Evolutionary conservation across 495 filamentous ascomycete genomes (phyloP).

Genomic region (Paragyromitra xinjiangensis): DNA sequence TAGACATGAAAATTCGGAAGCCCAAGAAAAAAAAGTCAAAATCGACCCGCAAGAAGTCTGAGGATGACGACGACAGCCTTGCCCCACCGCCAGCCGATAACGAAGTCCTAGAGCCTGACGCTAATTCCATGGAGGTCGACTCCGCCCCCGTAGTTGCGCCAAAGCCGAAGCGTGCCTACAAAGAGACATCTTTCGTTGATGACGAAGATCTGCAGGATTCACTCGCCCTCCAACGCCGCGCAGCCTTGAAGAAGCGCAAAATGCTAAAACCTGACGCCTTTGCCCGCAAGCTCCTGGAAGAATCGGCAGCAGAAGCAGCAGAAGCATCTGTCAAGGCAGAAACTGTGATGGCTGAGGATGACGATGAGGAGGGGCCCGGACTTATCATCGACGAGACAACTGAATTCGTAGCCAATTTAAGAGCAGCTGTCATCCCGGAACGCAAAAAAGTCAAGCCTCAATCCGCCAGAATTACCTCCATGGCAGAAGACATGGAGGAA

Average conservation of each 20-base stretch:
- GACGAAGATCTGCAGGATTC: constrained; percentile 92
- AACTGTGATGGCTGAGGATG: constrained; percentile 58
- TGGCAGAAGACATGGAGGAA: constrained; percentile 61
- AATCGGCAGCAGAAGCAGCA: constrained; percentile 64
- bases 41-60: constrained; percentile 71
- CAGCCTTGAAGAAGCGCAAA: constrained; percentile 90
- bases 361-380: constrained; percentile 69
- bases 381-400: constrained; percentile 95
- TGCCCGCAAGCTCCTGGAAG: constrained; percentile 80
- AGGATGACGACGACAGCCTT: constrained; percentile 80
- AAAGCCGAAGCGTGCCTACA: constrained; percentile 68
- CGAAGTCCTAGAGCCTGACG: constrained; percentile 14
- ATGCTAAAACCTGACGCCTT: constrained; percentile 83
- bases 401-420: constrained; percentile 89
- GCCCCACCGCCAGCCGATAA: constrained; percentile 58
- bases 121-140: constrained; percentile 79
- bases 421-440: constrained; percentile 70
- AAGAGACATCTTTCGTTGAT: constrained; percentile 79
- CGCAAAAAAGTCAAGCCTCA: constrained; percentile 61
- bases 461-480: constrained; percentile 28
- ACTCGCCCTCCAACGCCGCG: constrained; percentile 78
- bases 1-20: constrained; percentile 88
- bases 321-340: constrained; percentile 53
- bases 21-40: constrained; percentile 93
- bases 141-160: constrained; percentile 60